A percentile compares a stretch with the other conserved stretches of the same genome.
Evolutionary conservation across 371 early-diverging fungal genomes (phyloP).

Genomic region (Mortierella sp.): DNA sequence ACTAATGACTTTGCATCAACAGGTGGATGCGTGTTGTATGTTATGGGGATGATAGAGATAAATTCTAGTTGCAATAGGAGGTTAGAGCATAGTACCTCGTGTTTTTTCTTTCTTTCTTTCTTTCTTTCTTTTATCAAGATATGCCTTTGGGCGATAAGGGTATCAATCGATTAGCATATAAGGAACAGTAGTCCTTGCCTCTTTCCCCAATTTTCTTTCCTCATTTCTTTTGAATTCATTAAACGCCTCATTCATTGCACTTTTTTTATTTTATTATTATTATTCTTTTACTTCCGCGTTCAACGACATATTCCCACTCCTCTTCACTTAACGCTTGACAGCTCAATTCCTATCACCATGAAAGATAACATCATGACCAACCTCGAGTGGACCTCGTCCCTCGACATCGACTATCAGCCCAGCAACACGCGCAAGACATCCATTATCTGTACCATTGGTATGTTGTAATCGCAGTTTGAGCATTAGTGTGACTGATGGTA

Average conservation of each 20-base stretch:
- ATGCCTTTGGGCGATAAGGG: neutral
- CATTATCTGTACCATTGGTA: conserved; percentile 90
- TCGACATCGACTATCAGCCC: conserved; percentile 75
- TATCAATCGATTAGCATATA: neutral
- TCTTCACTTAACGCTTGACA: neutral
- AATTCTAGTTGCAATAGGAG: too few species aligned
- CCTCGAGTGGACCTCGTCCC: conserved; percentile 82
- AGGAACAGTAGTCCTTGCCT: neutral
- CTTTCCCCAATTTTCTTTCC: neutral
- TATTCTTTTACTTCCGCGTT: conserved; percentile 3
- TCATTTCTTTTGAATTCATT: conserved; percentile 3
- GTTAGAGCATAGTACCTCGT: too few species aligned
- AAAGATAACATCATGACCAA: conserved; percentile 50
- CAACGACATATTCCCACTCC: neutral
- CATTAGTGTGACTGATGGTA: neutral
- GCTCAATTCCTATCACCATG: neutral
- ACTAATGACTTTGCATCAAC: too few species aligned
- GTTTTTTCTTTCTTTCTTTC: too few species aligned
- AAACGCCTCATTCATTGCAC: neutral
- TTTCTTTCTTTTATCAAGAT: too few species aligned
- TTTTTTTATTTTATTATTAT: neutral
- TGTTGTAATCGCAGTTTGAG: neutral
- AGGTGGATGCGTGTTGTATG: too few species aligned
- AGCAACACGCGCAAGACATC: conserved; percentile 81
- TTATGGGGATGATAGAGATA: too few species aligned